phyloP scores from a whole-genome alignment of 129 eudicot genomes.

The Flaveria bidentis region DNA sequence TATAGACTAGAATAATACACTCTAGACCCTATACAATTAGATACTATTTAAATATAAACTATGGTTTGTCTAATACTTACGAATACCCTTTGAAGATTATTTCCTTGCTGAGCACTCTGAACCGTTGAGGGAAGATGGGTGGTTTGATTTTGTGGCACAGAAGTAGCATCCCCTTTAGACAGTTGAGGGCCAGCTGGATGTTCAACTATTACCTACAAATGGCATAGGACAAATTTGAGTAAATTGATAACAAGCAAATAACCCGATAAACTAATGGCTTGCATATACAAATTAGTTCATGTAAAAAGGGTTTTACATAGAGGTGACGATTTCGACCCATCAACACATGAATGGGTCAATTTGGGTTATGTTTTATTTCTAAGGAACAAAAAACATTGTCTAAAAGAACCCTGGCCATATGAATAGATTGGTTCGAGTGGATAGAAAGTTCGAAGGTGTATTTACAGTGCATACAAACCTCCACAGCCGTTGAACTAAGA shows the following conservation, averaged over 20 bases:
- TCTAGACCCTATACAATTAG: no score
- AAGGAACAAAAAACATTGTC: neutral
- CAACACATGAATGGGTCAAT: neutral
- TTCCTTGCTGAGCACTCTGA: neutral
- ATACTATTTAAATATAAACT: no score
- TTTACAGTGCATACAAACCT: neutral
- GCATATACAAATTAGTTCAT: neutral
- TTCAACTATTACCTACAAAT: slow-evolving; percentile 53
- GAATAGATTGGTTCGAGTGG: neutral
- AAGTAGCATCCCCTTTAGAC: slow-evolving; percentile 46
- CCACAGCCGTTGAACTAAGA: neutral
- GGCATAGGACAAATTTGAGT: slow-evolving; percentile 13
- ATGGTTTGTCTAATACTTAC: no score
- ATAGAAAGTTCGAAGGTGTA: neutral
- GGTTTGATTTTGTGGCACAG: slow-evolving; percentile 41
- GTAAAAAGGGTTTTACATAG: neutral
- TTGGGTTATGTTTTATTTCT: neutral
- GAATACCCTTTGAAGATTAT: slow-evolving; percentile 58
- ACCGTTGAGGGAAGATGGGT: slow-evolving; percentile 15
- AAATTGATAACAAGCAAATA: neutral
- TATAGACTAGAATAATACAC: no score
- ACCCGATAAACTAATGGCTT: neutral
- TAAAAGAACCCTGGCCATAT: neutral
- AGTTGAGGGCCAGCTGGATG: slow-evolving; percentile 43
- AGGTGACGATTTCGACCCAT: neutral